Evolutionary conservation across 345 rosid species (phyloP).

Genomic region (Viola odorata): DNA sequence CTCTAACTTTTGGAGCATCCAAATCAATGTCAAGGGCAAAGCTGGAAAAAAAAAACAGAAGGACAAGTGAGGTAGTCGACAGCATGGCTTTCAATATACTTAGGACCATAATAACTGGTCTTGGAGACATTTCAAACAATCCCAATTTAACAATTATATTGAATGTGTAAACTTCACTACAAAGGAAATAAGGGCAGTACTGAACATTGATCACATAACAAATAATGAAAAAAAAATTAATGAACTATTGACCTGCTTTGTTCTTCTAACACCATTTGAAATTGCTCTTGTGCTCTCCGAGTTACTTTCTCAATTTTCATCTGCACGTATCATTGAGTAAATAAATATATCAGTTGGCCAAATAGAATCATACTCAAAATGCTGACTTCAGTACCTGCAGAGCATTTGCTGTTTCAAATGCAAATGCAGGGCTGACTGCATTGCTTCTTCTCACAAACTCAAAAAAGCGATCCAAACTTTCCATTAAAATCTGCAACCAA

Average conservation of each 20-base stretch:
- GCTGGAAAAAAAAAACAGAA: slow-evolving; percentile 42
- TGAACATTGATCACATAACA: slow-evolving; percentile 4
- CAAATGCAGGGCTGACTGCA: slow-evolving; percentile 91
- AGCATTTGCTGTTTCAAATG: slow-evolving; percentile 91
- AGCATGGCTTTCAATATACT: not conserved
- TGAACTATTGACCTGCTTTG: slow-evolving; percentile 65
- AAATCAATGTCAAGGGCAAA: slow-evolving; percentile 97
- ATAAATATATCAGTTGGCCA: not conserved
- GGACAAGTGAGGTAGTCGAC: not conserved
- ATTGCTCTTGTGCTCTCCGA: slow-evolving; percentile 94
- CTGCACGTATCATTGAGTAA: slow-evolving; percentile 34
- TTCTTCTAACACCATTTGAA: slow-evolving; percentile 89
- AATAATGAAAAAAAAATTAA: slow-evolving; percentile 7
- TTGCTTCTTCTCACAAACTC: slow-evolving; percentile 93
- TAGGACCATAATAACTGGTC: not conserved
- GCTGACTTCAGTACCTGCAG: slow-evolving; percentile 71
- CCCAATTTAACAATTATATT: not conserved
- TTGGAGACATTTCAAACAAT: not conserved
- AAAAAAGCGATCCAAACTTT: slow-evolving; percentile 80
- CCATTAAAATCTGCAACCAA: slow-evolving; percentile 69
- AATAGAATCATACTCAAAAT: not conserved
- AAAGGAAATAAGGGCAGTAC: not conserved
- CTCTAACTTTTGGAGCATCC: slow-evolving; percentile 95
- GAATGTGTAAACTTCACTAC: not conserved
- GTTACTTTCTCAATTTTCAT: slow-evolving; percentile 91